Evolutionary conservation across 495 filamentous ascomycete genomes (phyloP), one percentile per base, ranked within the genome.

Genomic region (Trypethelium eluteriae): DNA sequence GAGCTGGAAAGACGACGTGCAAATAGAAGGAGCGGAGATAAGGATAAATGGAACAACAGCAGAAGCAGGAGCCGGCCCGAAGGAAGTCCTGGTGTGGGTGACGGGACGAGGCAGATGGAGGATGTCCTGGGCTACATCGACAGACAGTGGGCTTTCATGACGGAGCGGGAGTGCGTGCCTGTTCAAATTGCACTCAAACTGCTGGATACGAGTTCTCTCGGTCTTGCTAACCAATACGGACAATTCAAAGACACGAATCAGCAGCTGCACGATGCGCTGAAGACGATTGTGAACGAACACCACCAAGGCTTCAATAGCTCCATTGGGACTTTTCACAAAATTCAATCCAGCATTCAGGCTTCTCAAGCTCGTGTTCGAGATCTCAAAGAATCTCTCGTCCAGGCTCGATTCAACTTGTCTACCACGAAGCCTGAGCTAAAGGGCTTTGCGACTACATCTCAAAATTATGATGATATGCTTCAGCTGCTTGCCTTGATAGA

Each of bases 231-330:
- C 73, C 89, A 93, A 69, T 91, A 96, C 74, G 84, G 84, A 62
- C 84, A 89, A 61, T 98, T 98, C 74, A 81, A 90, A 71, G 81
- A 86, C 50, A 90, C 90, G 63, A 91, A 96, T 74, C 79, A 85
- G 69, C 86, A 91, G 70, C 84, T 99, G 32, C 94, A 99, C 74
- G 86, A 86, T 71, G 92, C 95, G 2, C 80, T 99, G 66, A 96
- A 96, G 76, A 86, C 88, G 59, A 96, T 99, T 74, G 94, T 99
- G 62, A 96, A 99, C 76, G 93, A 98, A 78, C 93, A 99, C 74
- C 93, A 98, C 71, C 94, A 99, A 76, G 94, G 92, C 39, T 99
- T 99, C 82, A 99, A 97, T 75, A 97, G 92, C 77, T 96, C 92
- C 49, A 98, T 99, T 65, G 95, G 94, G 74, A 96, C 93, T 16